Evolutionary conservation across 2,329 filamentous ascomycete species (phyloP).

Genomic region (Pseudocercospora cruenta): DNA sequence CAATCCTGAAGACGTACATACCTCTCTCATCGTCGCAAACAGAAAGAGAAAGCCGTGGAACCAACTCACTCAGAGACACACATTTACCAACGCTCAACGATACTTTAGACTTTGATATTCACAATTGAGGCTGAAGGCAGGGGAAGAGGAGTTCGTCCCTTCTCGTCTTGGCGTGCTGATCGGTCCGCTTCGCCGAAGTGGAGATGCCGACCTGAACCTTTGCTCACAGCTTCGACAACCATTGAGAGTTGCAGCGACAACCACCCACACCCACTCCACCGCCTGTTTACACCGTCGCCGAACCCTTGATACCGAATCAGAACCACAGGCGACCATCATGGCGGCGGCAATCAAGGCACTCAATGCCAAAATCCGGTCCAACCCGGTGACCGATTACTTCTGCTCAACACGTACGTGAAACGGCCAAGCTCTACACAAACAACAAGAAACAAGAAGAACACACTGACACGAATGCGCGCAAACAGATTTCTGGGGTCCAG

Average conservation of each 20-base stretch:
- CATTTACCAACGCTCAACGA: too few species aligned
- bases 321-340: conserved; percentile 42
- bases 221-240: background rate
- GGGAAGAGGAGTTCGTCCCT: background rate
- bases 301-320: background rate
- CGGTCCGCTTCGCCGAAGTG: conserved; percentile 3
- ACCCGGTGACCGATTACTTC: conserved; percentile 55
- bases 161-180: background rate
- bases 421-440: conserved; percentile 31
- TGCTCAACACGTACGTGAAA: conserved; percentile 57
- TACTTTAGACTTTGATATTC: background rate
- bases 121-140: background rate
- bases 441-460: background rate
- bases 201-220: background rate
- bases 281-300: background rate
- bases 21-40: too few species aligned
- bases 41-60: too few species aligned
- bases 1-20: too few species aligned
- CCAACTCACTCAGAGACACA: too few species aligned
- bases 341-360: conserved; percentile 58
- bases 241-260: background rate
- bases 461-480: background rate
- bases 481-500: conserved; percentile 55
- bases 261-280: background rate
- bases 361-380: conserved; percentile 56